These are phyloP conservation scores for Talaromyces borbonicus DNA, from an alignment of 495 filamentous ascomycete species.

Conservation along the genomic window DNA sequence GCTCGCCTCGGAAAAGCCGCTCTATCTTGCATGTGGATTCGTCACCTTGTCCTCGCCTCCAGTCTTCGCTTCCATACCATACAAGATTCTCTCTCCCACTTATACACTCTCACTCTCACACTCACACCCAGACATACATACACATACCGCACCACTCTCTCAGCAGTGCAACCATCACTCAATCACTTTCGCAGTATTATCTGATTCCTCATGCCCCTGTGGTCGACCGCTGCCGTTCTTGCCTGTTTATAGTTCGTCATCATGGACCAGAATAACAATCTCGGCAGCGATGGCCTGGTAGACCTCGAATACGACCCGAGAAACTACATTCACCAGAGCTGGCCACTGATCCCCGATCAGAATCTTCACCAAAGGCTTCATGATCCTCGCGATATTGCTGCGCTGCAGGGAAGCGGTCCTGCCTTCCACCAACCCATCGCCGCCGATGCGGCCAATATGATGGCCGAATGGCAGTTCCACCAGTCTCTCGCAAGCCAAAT, in stretches of 20 bases:
- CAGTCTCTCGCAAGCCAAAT: constrained; percentile 41
- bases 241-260: constrained; percentile 1
- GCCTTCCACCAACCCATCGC: constrained; percentile 32
- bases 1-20: no score
- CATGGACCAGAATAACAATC: constrained; percentile 1
- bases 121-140: background rate
- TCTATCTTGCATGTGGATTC: no score
- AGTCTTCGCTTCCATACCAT: no score
- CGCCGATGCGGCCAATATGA: constrained; percentile 34
- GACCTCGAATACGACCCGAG: constrained; percentile 41
- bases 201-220: background rate
- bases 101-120: no score
- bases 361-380: constrained; percentile 21
- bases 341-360: constrained; percentile 34
- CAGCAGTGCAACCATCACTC: background rate
- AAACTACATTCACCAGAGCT: constrained; percentile 35
- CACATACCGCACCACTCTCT: background rate
- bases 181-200: background rate
- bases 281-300: constrained; percentile 31
- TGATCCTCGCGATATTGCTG: constrained; percentile 30
- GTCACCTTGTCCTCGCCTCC: no score
- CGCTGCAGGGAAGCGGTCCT: constrained; percentile 40
- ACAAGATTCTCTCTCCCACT: no score
- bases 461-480: constrained; percentile 44
- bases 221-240: background rate